Percentiles rank a stretch among this genome's conserved stretches.
Conservation (phyloP, 2,329 filamentous ascomycete species). For the Raffaelea albimanens region DNA sequence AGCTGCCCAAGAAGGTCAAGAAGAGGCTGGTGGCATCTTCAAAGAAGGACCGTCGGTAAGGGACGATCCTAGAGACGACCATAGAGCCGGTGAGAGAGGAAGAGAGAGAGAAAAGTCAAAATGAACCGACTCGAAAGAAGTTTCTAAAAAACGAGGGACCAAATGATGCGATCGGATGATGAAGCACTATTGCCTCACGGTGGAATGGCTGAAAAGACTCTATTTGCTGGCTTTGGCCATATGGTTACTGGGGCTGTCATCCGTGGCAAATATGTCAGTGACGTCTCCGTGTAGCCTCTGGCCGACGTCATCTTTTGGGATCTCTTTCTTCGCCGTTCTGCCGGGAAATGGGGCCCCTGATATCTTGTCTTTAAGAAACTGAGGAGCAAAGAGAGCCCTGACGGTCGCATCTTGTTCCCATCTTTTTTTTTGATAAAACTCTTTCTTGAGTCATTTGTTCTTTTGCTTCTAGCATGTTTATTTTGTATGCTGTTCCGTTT, state of each 20-base stretch:
- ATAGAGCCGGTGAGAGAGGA: background rate
- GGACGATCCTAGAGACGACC: background rate
- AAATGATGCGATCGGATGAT: background rate
- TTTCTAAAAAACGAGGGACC: background rate
- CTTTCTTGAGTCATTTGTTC: background rate
- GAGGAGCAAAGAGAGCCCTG: conserved; percentile 56
- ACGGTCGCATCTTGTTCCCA: conserved; percentile 23
- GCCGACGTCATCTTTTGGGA: conserved; percentile 1
- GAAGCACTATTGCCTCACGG: background rate
- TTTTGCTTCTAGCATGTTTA: too few relatives aligned
- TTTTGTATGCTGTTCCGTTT: too few relatives aligned
- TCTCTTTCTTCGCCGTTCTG: too few relatives aligned
- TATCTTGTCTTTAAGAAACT: conserved; percentile 16
- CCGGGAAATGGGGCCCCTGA: background rate
- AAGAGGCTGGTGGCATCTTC: conserved; percentile 67
- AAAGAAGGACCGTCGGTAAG: conserved; percentile 33
- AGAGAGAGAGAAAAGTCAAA: background rate
- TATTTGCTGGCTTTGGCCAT: too few relatives aligned
- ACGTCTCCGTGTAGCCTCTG: conserved; percentile 3
- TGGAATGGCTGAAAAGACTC: too few relatives aligned
- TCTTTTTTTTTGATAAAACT: background rate
- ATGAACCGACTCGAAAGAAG: background rate
- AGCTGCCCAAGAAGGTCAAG: conserved; percentile 95
- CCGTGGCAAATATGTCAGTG: background rate
- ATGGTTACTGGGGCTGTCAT: conserved; percentile 1